Base-by-base conservation (phyloP, 305 asterid genomes). In the Petunia hybrid region DNA sequence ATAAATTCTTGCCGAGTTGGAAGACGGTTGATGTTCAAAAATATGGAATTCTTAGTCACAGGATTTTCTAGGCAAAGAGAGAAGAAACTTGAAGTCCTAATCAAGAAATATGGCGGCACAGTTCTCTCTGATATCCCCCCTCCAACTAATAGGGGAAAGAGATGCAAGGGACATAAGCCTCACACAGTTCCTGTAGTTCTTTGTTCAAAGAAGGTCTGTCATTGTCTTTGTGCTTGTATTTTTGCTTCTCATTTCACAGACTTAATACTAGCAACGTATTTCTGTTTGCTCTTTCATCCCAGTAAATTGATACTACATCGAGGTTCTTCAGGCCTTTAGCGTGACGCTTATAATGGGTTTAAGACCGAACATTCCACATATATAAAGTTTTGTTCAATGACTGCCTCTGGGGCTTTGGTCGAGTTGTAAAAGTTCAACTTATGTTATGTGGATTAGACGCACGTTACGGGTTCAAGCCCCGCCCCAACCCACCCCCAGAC, bases 11-110 rank as follows among this genome's bases (percentile, higher is more conserved):
- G 78, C 55, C 85, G 83, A 80, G 85, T 79, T 84, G 89, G 77
- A 84, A 91, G 82, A 69, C 89, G 91, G 84, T 84, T 87, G 89
- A 83, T 94, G 84, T 90, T 94, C 80, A 92, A 86, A 84, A 87
- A 85, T 85, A 89, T 92, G 87, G 96, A 91, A 79, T 94, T 94
- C 89, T 85, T 94, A 88, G 90, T 94, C 42, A 92, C 96, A 79
- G 97, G 98, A 68, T 86, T 92, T 83, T 89, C 97, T 80, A 82
- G 80, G 80, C 87, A 77, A 78, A 92, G 87, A 88, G 94, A 91
- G 86, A 89, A 84, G 90, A 92, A 91, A 85, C 83, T 90, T 70
- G 94, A 89, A 80, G 89, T 87, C 81, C 88, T 91, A 53, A 89
- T 94, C 70, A 90, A 89, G 80, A 87, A 85, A 69, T 85, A 88